Evolutionary conservation across 179 eudicot genomes (phyloP), one percentile per base, ranked within the genome.

Genomic region (Beta lomatogona): DNA sequence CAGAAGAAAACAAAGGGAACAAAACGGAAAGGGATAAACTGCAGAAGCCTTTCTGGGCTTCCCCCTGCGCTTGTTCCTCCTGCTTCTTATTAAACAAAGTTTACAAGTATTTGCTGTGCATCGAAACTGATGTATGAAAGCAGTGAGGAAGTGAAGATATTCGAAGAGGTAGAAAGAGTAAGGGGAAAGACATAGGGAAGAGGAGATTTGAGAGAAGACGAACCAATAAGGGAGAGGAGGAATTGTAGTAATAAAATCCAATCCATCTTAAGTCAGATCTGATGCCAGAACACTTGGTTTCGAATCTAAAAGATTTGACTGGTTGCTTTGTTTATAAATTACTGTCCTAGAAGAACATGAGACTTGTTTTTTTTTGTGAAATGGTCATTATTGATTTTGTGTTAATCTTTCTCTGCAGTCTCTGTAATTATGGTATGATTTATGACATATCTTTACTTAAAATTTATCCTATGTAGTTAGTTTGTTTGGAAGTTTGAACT

Each of bases 401-500:
- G 41, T 18, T 52, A 6, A 12, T 18, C 28, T 44, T 68, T 7
- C 46, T 78, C 18, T 31, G 10, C 11, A 15, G 45, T 74, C 46
- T 68, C 65, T 77, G 12, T 41, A 19, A 64, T 50, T 22, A 28
- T 44, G 44, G 66, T 44, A 57, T 44, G 28, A 28, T 74, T 59
- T 76, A 22, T 15, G 66, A 22, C 18, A 48, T 13, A 60, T 36
- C 14, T 74, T 5, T 31, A 41, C 60, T 52, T 21, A 11, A 41
- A 60, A 8, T 28, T n/a, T 44, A 3, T 19, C 19, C 2, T 48
- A 15, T 53, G 75, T 2, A 48, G 44, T 16, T 48, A 61, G 31
- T 57, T 59, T 79, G 18, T 69, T 69, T 58, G 9, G 10, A n/a
- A 72, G 50, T 76, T 14, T 77, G 14, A 78, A 25, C 1, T 73